phyloP scores from a whole-genome alignment of 2,329 filamentous ascomycete genomes.

The Xylaria sp. region DNA sequence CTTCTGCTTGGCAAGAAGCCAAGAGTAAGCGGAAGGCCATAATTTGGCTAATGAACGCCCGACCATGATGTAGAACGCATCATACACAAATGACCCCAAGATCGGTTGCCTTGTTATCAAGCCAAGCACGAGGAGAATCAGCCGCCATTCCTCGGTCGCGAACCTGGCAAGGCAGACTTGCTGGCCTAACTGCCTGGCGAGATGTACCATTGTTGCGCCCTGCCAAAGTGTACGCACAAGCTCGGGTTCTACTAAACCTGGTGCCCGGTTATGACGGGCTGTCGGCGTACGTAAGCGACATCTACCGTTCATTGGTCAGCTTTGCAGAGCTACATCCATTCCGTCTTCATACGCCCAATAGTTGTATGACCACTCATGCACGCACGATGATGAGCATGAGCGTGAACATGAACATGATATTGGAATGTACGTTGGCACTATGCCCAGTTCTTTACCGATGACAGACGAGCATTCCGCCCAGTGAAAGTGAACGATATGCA shows the following conservation, averaged over 20 bases:
- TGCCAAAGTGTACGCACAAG: neutral
- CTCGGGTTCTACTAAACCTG: neutral
- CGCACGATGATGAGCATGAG: neutral
- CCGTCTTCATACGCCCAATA: neutral
- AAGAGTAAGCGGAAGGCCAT: constrained; percentile 5
- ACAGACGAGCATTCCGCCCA: neutral
- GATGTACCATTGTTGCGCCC: constrained; percentile 12
- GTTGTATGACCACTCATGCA: constrained; percentile 1
- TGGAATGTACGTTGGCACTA: neutral
- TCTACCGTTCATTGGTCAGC: neutral
- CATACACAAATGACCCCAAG: constrained; percentile 2
- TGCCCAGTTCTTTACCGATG: neutral
- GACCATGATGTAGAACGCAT: constrained; percentile 7
- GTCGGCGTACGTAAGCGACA: neutral
- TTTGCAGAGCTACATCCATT: constrained; percentile 1
- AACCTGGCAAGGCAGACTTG: constrained; percentile 18
- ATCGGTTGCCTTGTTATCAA: neutral
- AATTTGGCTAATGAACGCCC: constrained; percentile 14
- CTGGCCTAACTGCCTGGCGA: neutral
- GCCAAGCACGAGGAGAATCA: neutral
- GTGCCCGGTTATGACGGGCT: neutral
- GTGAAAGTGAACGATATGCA: neutral
- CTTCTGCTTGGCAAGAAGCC: neutral
- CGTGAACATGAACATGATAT: constrained; percentile 1
- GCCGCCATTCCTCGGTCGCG: constrained; percentile 5